These are phyloP conservation scores for Lolium perenne DNA, from an alignment of 176 grass and related monocot species.

Conservation along the genomic window DNA sequence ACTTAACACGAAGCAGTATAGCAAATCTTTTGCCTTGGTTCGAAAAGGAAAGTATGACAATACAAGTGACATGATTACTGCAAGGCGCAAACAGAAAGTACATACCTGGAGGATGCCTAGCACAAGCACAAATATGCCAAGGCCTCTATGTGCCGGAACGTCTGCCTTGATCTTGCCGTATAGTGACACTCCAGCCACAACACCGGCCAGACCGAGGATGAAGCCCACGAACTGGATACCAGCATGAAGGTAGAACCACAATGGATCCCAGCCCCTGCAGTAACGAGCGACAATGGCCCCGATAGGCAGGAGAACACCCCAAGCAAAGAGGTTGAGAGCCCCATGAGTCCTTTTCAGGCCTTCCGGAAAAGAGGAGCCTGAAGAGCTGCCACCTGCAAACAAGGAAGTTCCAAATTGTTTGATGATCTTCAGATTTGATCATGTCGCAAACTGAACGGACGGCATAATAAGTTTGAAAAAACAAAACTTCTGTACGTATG, in stretches of 20 bases:
- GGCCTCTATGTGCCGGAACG: conserved; percentile 75
- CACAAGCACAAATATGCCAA: conserved; percentile 96
- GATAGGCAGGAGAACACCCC: conserved; percentile 90
- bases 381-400: conserved; percentile 65
- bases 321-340: conserved; percentile 79
- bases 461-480: conserved; percentile 6
- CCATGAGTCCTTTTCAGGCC: conserved; percentile 91
- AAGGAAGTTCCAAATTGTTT: background rate
- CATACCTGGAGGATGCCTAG: conserved; percentile 86
- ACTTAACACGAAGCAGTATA: background rate
- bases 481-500: too few species aligned
- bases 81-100: background rate
- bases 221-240: conserved; percentile 86
- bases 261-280: conserved; percentile 76
- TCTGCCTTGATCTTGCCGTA: conserved; percentile 84
- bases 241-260: conserved; percentile 93
- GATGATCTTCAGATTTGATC: background rate
- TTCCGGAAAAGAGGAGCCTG: conserved; percentile 51
- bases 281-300: conserved; percentile 87
- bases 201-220: conserved; percentile 77
- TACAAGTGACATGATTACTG: conserved; percentile 1
- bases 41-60: background rate
- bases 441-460: background rate
- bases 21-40: background rate
- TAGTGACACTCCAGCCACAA: conserved; percentile 77